These are phyloP conservation scores for Lippia alba DNA, from an alignment of 305 asterid genomes.

Conservation along the genomic window DNA sequence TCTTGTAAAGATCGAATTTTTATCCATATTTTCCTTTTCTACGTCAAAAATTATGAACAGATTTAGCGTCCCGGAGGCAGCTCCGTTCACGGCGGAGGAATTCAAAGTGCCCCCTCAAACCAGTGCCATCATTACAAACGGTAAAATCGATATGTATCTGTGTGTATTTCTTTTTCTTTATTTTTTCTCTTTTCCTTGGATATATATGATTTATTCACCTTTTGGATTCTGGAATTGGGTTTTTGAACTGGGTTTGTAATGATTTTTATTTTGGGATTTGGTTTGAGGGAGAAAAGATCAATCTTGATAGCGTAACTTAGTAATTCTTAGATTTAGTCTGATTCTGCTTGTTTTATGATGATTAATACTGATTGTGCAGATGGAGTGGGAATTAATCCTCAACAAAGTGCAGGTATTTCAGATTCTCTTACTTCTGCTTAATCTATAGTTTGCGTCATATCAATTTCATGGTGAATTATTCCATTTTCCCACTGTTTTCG, in stretches of 20 bases:
- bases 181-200: neutral
- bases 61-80: constrained; percentile 96
- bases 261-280: neutral
- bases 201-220: neutral
- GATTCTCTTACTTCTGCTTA: constrained; percentile 9
- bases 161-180: neutral
- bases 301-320: constrained; percentile 15
- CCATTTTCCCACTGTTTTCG: neutral
- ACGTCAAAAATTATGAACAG: constrained; percentile 38
- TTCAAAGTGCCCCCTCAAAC: constrained; percentile 98
- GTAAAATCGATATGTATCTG: constrained; percentile 34
- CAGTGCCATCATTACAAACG: constrained; percentile 94
- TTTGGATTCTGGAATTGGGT: neutral
- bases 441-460: neutral
- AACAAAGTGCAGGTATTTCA: constrained; percentile 88
- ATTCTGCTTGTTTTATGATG: constrained; percentile 10
- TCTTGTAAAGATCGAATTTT: neutral
- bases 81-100: constrained; percentile 98
- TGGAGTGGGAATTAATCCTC: constrained; percentile 96
- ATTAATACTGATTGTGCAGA: constrained; percentile 52
- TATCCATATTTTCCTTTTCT: neutral
- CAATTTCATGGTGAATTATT: constrained; percentile 11
- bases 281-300: neutral
- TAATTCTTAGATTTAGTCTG: constrained; percentile 4
- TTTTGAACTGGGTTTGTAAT: neutral